These are phyloP conservation scores for Aspergillus baeticus DNA, from an alignment of 495 filamentous ascomycete genomes.

Conservation along the genomic window DNA sequence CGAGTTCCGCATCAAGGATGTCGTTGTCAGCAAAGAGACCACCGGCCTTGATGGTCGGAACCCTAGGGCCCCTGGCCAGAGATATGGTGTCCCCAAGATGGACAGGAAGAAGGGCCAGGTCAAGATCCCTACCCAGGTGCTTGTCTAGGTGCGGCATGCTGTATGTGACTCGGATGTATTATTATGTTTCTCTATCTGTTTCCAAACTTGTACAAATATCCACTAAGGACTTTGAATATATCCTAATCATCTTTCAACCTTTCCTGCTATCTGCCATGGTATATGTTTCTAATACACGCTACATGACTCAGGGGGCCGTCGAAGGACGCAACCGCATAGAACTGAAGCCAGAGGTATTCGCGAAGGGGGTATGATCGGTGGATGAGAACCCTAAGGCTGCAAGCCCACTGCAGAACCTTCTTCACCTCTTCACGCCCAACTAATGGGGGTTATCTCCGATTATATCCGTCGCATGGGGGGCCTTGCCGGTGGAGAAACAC, in stretches of 20 bases:
- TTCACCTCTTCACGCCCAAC: no score
- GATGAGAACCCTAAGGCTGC: no score
- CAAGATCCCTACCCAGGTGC: constrained; percentile 69
- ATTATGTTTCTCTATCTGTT: not conserved
- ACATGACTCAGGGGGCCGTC: no score
- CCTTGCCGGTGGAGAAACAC: no score
- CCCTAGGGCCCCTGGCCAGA: constrained; percentile 54
- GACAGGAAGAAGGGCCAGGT: constrained; percentile 72
- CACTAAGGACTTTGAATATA: not conserved
- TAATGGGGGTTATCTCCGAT: no score
- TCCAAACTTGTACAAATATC: constrained; percentile 8
- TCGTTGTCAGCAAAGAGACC: constrained; percentile 52
- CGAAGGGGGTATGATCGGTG: no score
- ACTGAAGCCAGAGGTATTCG: no score
- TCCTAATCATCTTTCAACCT: constrained; percentile 2
- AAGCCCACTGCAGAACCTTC: no score
- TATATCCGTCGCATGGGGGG: no score
- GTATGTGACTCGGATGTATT: not conserved
- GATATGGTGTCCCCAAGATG: constrained; percentile 68
- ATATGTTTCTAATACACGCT: no score
- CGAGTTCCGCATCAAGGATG: constrained; percentile 78
- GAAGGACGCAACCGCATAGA: no score
- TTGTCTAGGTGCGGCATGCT: constrained; percentile 27
- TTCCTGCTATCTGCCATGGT: no score
- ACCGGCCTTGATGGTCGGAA: constrained; percentile 60